These are phyloP conservation scores for Neonectria ditissima DNA, from an alignment of 2,329 filamentous ascomycete species.

Conservation along the genomic window DNA sequence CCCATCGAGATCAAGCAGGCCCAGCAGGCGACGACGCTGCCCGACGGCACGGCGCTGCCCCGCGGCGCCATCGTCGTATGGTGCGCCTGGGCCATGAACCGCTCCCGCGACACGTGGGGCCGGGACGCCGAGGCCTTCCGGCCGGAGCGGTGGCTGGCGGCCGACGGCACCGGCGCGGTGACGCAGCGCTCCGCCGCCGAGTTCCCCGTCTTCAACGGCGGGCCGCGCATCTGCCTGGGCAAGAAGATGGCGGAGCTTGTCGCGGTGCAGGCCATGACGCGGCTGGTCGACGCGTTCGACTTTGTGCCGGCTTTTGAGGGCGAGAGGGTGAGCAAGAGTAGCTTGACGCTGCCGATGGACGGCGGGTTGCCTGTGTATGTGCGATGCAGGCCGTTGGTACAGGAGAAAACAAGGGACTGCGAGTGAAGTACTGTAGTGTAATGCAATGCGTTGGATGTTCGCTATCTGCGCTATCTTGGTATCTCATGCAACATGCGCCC, in stretches of 20 bases:
- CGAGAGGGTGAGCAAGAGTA: constrained; percentile 68
- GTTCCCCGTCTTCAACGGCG: constrained; percentile 75
- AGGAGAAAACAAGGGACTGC: background rate
- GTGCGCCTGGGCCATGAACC: constrained; percentile 74
- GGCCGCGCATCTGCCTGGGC: constrained; percentile 69
- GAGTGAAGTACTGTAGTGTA: background rate
- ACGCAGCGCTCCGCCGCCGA: constrained; percentile 61
- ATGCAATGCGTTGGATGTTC: too few relatives aligned
- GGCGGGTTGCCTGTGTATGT: constrained; percentile 63
- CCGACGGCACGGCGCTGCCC: constrained; percentile 71
- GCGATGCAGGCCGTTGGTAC: background rate
- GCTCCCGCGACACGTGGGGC: constrained; percentile 68
- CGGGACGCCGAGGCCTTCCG: constrained; percentile 65
- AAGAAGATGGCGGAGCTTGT: constrained; percentile 74
- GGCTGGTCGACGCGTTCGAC: constrained; percentile 62
- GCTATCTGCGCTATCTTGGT: constrained; percentile 13
- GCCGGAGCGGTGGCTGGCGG: constrained; percentile 67
- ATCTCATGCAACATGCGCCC: constrained; percentile 31
- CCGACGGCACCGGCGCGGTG: constrained; percentile 54
- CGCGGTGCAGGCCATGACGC: constrained; percentile 66
- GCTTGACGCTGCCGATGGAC: constrained; percentile 73
- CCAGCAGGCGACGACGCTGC: constrained; percentile 63
- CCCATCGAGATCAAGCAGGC: constrained; percentile 75
- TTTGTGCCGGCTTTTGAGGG: constrained; percentile 58
- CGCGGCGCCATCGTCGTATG: constrained; percentile 67